Base-by-base conservation (phyloP, 164 flowering plant species). In the Chloranthus sessilifolius region DNA sequence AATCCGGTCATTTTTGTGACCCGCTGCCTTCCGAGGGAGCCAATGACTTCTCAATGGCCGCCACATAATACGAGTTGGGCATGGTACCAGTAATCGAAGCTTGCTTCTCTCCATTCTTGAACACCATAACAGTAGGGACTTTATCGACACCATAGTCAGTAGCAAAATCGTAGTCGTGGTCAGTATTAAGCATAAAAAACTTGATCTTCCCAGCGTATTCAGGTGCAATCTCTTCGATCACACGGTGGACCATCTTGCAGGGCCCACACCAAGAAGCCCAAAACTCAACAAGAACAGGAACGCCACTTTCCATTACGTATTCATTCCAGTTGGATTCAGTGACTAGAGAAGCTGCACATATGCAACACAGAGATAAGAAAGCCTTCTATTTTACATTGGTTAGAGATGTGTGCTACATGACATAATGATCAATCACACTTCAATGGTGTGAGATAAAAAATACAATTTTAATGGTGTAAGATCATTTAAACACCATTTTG, bases 211-310 rank as follows among this genome's bases (percentile, higher is more conserved):
- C 95, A 1, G 79, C 71, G 52, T 78, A 91, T 26, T 78, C 54
- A 57, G 62, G 63, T 17, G 95, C 66, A 36, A 91, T 59, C 35
- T 85, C 88, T 55, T 77, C 76, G 55, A 91, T 70, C 15, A 81
- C 60, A 1, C 92, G 95, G 49, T 78, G 85, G 57, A 91, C 83
- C 88, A 87, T 81, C 1, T 89, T 80, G 72, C 96, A 87, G 4
- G 98, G 98, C 0, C 98, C 98, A 50, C 98, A 91, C 96, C 98
- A 91, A 19, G 98, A 88, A 16, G 95, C 97, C 95, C 94, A 86
- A 60, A 90, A 90, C 62, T 84, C 95, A 52, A 90, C 95, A 61
- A 87, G 55, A 31, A 85, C 89, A 37, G 95, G 79, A 4, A 53
- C 29, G 7, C 75, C 78, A 31, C 65, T 53, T 19, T 83, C 82